phyloP scores from a whole-genome alignment of 305 asterid genomes.

The Fraxinus ornus region DNA sequence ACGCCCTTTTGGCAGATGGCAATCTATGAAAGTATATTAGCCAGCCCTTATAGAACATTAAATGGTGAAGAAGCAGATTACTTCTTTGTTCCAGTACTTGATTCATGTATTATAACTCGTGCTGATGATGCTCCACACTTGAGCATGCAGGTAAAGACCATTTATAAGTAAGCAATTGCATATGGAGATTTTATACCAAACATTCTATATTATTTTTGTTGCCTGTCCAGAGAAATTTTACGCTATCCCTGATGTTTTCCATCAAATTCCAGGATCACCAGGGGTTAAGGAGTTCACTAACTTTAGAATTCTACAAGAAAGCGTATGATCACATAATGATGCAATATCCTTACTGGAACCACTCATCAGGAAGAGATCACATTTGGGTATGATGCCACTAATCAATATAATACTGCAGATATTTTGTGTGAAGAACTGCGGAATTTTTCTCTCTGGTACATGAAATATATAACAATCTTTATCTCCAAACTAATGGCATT shows the following conservation, averaged over 20 bases:
- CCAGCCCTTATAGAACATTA: conserved; percentile 83
- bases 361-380: conserved; percentile 88
- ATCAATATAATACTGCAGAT: neutral
- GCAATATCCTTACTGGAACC: conserved; percentile 85
- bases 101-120: conserved; percentile 89
- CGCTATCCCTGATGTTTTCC: neutral
- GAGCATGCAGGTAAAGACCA: conserved; percentile 59
- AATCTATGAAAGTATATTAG: conserved; percentile 75
- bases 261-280: conserved; percentile 59
- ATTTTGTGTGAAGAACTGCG: conserved; percentile 9
- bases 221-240: neutral
- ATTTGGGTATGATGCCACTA: conserved; percentile 66
- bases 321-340: conserved; percentile 68
- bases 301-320: conserved; percentile 81
- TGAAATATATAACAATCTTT: neutral
- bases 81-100: conserved; percentile 94
- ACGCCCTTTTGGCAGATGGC: conserved; percentile 63
- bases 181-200: neutral
- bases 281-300: conserved; percentile 82
- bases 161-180: neutral
- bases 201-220: neutral
- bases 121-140: conserved; percentile 98
- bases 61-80: conserved; percentile 95
- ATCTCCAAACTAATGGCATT: conserved; percentile 21
- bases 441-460: neutral